These are phyloP conservation scores for Drechslerella stenobrocha DNA, from an alignment of 2,329 filamentous ascomycete species.

Conservation along the genomic window DNA sequence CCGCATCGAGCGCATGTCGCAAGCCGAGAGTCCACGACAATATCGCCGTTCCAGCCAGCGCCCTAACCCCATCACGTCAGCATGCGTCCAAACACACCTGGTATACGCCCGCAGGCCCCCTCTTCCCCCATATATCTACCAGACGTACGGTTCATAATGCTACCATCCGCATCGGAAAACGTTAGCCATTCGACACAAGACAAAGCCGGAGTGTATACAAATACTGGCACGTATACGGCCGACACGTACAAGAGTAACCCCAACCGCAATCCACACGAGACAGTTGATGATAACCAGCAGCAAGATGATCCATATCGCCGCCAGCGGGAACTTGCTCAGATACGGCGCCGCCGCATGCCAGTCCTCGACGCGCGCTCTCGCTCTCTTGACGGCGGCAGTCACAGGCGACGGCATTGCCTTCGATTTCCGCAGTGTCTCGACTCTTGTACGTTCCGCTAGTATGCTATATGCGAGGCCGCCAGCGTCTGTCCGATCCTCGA, in stretches of 20 bases:
- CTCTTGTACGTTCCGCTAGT: too few relatives aligned
- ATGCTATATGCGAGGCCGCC: too few relatives aligned
- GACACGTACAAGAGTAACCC: slow-evolving; percentile 56
- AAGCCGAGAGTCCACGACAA: slow-evolving; percentile 87
- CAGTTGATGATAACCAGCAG: slow-evolving; percentile 61
- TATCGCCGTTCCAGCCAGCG: slow-evolving; percentile 75
- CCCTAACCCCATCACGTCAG: slow-evolving; percentile 54
- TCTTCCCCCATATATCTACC: neutral
- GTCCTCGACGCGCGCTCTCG: slow-evolving; percentile 15
- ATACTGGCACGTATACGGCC: neutral
- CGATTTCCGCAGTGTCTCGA: too few relatives aligned
- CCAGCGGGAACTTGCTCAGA: slow-evolving; percentile 53
- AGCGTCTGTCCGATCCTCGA: too few relatives aligned
- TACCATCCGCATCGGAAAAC: slow-evolving; percentile 4
- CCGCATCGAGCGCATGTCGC: slow-evolving; percentile 94
- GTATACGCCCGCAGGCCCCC: too few relatives aligned
- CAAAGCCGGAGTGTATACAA: neutral
- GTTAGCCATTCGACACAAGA: neutral
- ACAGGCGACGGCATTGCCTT: slow-evolving; percentile 8
- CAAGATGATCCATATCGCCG: slow-evolving; percentile 60
- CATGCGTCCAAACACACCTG: too few relatives aligned
- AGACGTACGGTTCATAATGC: slow-evolving; percentile 45
- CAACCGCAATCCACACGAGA: slow-evolving; percentile 62
- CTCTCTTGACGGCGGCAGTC: slow-evolving; percentile 8
- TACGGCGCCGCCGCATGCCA: slow-evolving; percentile 48